Evolutionary conservation across 129 eudicot species (phyloP), one percentile per base, ranked within the genome.

Genomic region (Chrysanthemum lavandulifolium): DNA sequence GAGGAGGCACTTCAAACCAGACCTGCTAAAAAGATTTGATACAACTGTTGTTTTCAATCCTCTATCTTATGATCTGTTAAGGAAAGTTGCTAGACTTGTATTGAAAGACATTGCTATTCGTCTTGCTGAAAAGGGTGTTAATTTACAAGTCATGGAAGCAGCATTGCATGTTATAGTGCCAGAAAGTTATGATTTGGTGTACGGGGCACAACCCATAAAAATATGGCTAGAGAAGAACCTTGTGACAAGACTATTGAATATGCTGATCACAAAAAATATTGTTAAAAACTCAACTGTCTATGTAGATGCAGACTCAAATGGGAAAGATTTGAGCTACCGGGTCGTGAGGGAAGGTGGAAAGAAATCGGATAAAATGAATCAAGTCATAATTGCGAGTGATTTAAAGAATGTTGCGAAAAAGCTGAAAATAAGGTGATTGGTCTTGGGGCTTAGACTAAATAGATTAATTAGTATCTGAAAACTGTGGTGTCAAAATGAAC

Each of bases 11-110:
- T 94, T 94, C 54, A 90, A 88, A 75, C 97, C 99, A 0, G 97
- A 94, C 80, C 63, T 94, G 16, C 78, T 94, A 13, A 94, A 94
- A 62, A 68, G 97, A 62, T 85, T 94, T 8, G 99, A 94, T 64
- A 96, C 90, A 82, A 86, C 90, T 54, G 97, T 94, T 75, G 88
- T 94, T 11, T 94, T 94, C 19, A 97, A 94, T 78, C 99, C 99
- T 31, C 88, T 94, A 10, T 88, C 99, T 40, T 97, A 84, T 36
- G 99, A 90, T 3, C 96, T 90, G 40, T 57, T 90, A 33, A 79
- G 89, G 72, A 82, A 86, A 74, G 99, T 94, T 3, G 93, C 96
- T 19, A 80, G 94, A 58, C 88, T 87, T n/a, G 91, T 84, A 69
- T 11, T 94, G 84, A 94, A 90, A 69, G 97, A 94, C 15, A 89